Evolutionary conservation across 2,329 filamentous ascomycete genomes (phyloP), one percentile per base, ranked within the genome.

Genomic region (Zelopaecilomyces penicillatus): DNA sequence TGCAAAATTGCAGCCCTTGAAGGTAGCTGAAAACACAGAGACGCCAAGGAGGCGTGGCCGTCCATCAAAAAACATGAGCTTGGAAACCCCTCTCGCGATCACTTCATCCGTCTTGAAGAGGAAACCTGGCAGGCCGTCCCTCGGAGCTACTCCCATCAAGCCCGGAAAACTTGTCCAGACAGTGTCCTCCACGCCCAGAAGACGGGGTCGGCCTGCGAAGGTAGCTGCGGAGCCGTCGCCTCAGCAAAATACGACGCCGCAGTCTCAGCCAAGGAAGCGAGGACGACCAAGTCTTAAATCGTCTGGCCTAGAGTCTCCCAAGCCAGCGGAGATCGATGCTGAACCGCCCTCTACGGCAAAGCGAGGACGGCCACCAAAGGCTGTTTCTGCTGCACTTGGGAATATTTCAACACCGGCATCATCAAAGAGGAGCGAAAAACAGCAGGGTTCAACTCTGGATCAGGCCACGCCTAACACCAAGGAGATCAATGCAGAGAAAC

Each of bases 201-300:
- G 39, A 9, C 40, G 46, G 19, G 46, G 46, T 8, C 45, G 46
- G 30, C 46, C 46, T 5, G 39, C 46, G 3, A 48, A 45, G 42
- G 37, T n/a, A n/a, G 31, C 12, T 10, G 19, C 39, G 3, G 38
- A 30, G 12, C 10, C 39, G 28, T 12, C 32, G n/a, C 8, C 41
- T 5, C 5, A 19, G 6, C n/a, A 9, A 5, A 41, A 34, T n/a
- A 33, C n/a, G 12, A 12, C 39, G 6, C 11, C 38, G 26, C 28
- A 27, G 30, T 10, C 12, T 26, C 39, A 28, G 30, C 9, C 4
- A 12, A 26, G 28, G 39, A 19, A 4, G 9, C 12, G n/a, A 19
- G 12, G 9, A 28, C 5, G 19, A 41, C 19, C 39, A 41, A 26
- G 11, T 28, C 30, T 30, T 19, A 6, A 31, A 32, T 26, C 29